Evolutionary conservation across 805 yeast genomes (phyloP).

Genomic region (Lachancea sp.): DNA sequence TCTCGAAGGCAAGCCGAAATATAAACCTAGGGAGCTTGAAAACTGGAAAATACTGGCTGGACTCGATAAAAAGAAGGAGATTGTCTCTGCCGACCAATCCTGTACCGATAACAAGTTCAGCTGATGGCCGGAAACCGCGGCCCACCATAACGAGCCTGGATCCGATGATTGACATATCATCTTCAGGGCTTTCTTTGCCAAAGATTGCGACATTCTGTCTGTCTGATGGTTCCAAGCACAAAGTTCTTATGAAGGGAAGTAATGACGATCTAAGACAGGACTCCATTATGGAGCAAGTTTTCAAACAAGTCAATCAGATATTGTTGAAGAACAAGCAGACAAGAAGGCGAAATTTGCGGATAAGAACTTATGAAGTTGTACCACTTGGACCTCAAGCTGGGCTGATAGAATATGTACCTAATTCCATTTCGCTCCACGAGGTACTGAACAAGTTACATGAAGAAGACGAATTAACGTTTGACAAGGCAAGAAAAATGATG

Average conservation of each 20-base stretch:
- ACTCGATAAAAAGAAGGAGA: conserved; percentile 36
- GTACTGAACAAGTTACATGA: conserved; percentile 60
- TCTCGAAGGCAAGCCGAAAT: conserved; percentile 14
- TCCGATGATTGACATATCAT: conserved; percentile 50
- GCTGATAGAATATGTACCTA: conserved; percentile 78
- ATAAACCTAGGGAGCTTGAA: conserved; percentile 32
- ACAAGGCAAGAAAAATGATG: conserved; percentile 61
- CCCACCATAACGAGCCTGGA: conserved; percentile 45
- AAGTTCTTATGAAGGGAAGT: conserved; percentile 71
- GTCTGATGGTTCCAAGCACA: conserved; percentile 53
- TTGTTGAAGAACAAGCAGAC: conserved; percentile 52
- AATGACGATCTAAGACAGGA: conserved; percentile 93
- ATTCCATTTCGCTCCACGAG: conserved; percentile 67
- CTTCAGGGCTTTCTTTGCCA: conserved; percentile 83
- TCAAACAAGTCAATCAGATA: conserved; percentile 72
- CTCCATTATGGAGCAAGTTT: conserved; percentile 96
- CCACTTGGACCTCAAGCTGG: conserved; percentile 89
- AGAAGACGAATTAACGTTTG: conserved; percentile 42
- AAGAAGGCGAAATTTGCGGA: conserved; percentile 47
- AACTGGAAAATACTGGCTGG: conserved; percentile 54
- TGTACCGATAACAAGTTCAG: conserved; percentile 38
- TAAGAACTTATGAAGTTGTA: conserved; percentile 82
- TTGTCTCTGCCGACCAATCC: conserved; percentile 65
- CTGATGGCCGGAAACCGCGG: conserved; percentile 34
- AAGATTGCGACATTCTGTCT: conserved; percentile 57